Percentiles rank a stretch among this genome's conserved stretches.
These are phyloP conservation scores for Candida ficus DNA, from an alignment of 805 yeast species.

Conservation along the genomic window DNA sequence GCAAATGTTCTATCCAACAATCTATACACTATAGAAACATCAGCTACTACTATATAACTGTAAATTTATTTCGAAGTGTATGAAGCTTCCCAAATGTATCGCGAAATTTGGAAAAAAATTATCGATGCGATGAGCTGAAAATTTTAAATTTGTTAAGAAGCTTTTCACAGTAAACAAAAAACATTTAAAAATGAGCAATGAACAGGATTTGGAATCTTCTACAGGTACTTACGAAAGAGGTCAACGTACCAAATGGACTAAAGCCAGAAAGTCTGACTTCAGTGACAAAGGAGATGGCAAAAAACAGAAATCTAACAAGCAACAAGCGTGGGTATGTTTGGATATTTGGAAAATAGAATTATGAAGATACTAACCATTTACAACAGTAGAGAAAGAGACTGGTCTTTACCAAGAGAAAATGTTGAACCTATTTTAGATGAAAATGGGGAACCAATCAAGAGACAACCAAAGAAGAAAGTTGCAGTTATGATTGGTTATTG, in stretches of 20 bases:
- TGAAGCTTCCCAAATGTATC: too few species aligned
- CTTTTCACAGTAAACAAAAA: too few species aligned
- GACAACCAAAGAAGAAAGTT: conserved; percentile 84
- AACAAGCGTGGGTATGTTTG: conserved; percentile 25
- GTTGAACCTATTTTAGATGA: conserved; percentile 41
- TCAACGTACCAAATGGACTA: conserved; percentile 31
- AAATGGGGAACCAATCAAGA: conserved; percentile 55
- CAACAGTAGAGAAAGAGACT: conserved; percentile 14
- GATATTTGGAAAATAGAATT: not conserved
- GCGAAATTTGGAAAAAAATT: too few species aligned
- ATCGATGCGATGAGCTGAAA: conserved; percentile 8
- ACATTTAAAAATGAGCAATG: conserved; percentile 18
- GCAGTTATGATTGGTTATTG: conserved; percentile 91
- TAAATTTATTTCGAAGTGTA: too few species aligned
- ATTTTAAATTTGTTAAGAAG: not conserved
- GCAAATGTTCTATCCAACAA: too few species aligned
- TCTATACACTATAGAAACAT: too few species aligned
- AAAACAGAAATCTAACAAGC: conserved; percentile 17
- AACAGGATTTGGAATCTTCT: conserved; percentile 30
- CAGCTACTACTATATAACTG: too few species aligned
- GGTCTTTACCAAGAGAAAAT: conserved; percentile 13
- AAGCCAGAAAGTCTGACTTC: conserved; percentile 24
- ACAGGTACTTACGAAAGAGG: conserved; percentile 37
- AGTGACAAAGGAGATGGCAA: conserved; percentile 13
- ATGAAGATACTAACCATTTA: conserved; percentile 9